Percentiles rank a stretch among this genome's conserved stretches.
These are phyloP conservation scores for Magnusiomyces clavatus DNA, from an alignment of 1,139 yeast species.

Conservation along the genomic window DNA sequence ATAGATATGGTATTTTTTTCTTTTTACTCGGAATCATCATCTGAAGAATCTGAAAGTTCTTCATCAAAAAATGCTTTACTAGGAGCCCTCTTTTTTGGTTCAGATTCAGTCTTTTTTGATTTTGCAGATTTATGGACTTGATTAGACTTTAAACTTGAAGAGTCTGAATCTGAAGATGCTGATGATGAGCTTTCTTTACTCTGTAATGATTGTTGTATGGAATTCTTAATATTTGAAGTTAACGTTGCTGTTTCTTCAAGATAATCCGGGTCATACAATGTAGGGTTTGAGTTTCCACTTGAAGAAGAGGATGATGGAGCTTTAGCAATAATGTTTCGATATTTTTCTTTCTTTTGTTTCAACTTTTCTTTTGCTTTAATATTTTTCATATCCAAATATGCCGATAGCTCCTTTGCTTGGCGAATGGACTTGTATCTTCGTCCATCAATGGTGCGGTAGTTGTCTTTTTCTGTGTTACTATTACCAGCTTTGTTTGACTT, in stretches of 20 bases:
- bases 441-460: conserved; percentile 36
- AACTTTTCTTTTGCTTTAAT: neutral
- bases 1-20: no score
- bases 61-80: no score
- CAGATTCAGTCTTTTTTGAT: no score
- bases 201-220: no score
- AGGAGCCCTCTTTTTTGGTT: no score
- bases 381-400: conserved; percentile 25
- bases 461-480: conserved; percentile 22
- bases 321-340: neutral
- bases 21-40: no score
- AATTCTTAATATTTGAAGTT: no score
- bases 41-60: no score
- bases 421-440: conserved; percentile 31
- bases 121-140: neutral
- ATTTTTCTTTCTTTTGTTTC: neutral
- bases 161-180: no score
- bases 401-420: conserved; percentile 31
- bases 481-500: conserved; percentile 14
- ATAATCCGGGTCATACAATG: neutral
- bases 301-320: no score
- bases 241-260: neutral
- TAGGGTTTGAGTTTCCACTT: neutral
- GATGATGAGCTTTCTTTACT: no score
- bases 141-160: no score